Percentiles rank a stretch among this genome's conserved stretches.
Conservation (phyloP, 441 rosid species). For the Aleurites moluccanus region DNA sequence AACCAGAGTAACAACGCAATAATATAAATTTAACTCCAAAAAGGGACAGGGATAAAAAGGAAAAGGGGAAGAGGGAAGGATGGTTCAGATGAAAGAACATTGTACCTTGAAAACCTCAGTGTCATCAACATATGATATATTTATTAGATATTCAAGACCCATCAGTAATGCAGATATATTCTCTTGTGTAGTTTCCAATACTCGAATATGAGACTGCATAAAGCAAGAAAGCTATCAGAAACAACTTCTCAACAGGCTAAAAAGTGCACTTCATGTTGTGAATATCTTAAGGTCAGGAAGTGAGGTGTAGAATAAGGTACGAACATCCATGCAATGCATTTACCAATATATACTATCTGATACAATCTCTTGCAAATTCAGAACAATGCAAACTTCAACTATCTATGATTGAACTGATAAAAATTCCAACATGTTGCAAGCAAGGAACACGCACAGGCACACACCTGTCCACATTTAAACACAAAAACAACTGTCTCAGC, state of each 20-base stretch:
- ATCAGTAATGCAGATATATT: slow-evolving; percentile 55
- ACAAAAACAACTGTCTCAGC: background rate
- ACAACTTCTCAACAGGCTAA: background rate
- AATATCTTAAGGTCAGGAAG: background rate
- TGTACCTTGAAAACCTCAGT: slow-evolving; percentile 98
- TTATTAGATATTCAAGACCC: slow-evolving; percentile 95
- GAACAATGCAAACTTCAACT: background rate
- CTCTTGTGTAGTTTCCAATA: slow-evolving; percentile 79
- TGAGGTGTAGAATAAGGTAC: background rate
- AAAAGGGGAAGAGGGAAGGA: background rate
- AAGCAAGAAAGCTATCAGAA: slow-evolving; percentile 4
- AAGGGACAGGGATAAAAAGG: slow-evolving; percentile 6
- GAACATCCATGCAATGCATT: background rate
- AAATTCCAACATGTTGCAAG: background rate
- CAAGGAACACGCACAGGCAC: background rate
- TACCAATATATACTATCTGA: background rate
- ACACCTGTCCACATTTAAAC: background rate
- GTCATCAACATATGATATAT: slow-evolving; percentile 95
- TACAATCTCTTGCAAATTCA: background rate
- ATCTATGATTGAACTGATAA: background rate
- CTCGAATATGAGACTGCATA: slow-evolving; percentile 84
- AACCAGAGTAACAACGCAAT: background rate
- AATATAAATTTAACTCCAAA: background rate
- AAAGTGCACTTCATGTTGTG: background rate
- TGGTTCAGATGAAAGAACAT: background rate